phyloP scores from a whole-genome alignment of 2,329 filamentous ascomycete genomes.

The Colletotrichum sp. region DNA sequence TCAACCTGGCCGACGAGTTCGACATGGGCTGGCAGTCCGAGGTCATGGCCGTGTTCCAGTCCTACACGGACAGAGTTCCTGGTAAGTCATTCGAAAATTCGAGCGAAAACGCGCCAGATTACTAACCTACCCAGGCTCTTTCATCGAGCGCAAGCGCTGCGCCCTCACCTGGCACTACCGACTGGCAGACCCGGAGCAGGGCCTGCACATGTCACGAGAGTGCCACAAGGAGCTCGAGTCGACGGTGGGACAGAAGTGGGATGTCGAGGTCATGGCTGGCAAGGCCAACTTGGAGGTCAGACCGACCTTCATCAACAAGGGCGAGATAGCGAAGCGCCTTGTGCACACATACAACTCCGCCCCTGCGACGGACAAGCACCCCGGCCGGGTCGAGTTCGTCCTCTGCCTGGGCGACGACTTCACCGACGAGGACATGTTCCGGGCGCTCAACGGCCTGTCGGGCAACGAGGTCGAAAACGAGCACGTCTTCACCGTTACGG shows the following conservation, averaged over 20 bases:
- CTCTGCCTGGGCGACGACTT: constrained; percentile 95
- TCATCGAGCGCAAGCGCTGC: constrained; percentile 93
- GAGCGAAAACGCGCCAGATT: no score
- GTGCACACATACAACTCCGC: constrained; percentile 72
- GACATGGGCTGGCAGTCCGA: constrained; percentile 94
- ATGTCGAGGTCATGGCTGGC: constrained; percentile 95
- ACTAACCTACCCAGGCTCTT: constrained; percentile 66
- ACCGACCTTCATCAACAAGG: constrained; percentile 98
- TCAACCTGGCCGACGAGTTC: constrained; percentile 83
- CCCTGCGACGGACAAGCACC: constrained; percentile 45
- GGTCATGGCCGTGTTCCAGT: constrained; percentile 83
- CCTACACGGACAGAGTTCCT: constrained; percentile 85
- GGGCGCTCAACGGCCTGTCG: constrained; percentile 69
- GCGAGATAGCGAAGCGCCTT: constrained; percentile 87
- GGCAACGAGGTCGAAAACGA: constrained; percentile 61
- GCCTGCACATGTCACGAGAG: constrained; percentile 77
- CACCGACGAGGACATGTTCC: constrained; percentile 97
- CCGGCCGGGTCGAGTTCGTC: constrained; percentile 77
- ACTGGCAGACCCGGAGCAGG: constrained; percentile 85
- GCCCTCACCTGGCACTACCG: constrained; percentile 98
- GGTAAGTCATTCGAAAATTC: constrained; percentile 54
- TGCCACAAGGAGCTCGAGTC: constrained; percentile 83
- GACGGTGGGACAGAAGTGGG: constrained; percentile 78
- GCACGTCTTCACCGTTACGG: constrained; percentile 87
- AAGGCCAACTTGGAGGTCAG: constrained; percentile 97